phyloP scores from a whole-genome alignment of 2,329 filamentous ascomycete species.

The Fusarium ramigenum region DNA sequence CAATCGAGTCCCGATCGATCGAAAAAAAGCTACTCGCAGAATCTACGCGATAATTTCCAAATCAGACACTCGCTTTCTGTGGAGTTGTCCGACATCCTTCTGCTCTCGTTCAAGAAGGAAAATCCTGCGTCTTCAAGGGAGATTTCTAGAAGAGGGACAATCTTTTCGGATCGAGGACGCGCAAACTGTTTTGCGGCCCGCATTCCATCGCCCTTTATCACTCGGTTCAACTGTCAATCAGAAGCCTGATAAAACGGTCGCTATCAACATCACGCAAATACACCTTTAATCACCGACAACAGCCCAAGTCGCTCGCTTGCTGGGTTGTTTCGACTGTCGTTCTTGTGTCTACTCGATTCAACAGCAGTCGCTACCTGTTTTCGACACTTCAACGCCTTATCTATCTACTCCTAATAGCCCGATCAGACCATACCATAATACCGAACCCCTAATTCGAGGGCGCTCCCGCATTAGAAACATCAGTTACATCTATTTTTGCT shows the following conservation, averaged over 20 bases:
- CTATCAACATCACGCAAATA: neutral
- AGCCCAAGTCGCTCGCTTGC: constrained; percentile 31
- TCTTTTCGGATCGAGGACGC: constrained; percentile 14
- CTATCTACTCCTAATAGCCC: constrained; percentile 17
- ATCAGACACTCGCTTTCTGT: neutral
- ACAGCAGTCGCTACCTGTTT: constrained; percentile 22
- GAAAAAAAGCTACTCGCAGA: constrained; percentile 10
- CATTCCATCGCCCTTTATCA: constrained; percentile 30
- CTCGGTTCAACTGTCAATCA: constrained; percentile 11
- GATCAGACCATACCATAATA: constrained; percentile 9
- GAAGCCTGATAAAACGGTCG: constrained; percentile 17
- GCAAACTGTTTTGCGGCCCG: constrained; percentile 31
- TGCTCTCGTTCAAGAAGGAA: constrained; percentile 19
- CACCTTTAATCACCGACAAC: constrained; percentile 7
- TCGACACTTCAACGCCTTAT: constrained; percentile 3
- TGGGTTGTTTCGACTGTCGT: constrained; percentile 20
- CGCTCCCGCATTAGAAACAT: constrained; percentile 5
- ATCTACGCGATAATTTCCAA: constrained; percentile 4
- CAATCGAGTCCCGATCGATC: constrained; percentile 27
- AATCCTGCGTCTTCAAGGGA: neutral
- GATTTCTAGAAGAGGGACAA: neutral
- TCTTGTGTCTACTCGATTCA: neutral
- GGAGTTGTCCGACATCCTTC: neutral
- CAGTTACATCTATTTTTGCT: constrained; percentile 8
- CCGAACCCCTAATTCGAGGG: constrained; percentile 3